Evolutionary conservation across 179 eudicot species (phyloP), one percentile per base, ranked within the genome.

Genomic region (Beta corolliflora): DNA sequence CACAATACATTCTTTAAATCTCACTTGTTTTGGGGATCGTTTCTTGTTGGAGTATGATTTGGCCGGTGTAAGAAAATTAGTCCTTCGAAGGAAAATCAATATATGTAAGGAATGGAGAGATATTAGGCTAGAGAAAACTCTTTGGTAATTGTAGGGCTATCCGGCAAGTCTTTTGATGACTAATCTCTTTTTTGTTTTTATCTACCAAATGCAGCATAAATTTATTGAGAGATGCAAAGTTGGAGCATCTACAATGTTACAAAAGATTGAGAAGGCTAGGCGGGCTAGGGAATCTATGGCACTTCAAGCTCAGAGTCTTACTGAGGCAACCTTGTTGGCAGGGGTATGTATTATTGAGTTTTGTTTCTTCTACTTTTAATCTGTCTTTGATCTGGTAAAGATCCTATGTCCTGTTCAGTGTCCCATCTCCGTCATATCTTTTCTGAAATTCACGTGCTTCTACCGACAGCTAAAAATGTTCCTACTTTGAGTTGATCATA

Each of bases 171-270:
- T 56, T 25, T 56, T 19, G 52, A 11, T 18, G 52, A 41, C 53
- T 53, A 18, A 75, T 75, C 45, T 55, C 21, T 52, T 53, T 71
- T 44, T 77, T 73, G 71, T 66, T n/a, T 84, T 46, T 31, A 16
- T 70, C 70, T 76, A 29, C 2, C 21, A 69, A 63, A 75, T 69
- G 71, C 76, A 95, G 99, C 99, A 95, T 92, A 96, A 96, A 90
- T 94, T 96, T 83, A 93, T 93, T 64, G 99, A 94, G 80, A 94
- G 88, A 86, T 93, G 97, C 92, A 94, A 93, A 89, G 81, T 79
- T 83, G 94, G 90, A 82, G 98, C 99, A 77, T 91, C 91, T n/a
- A 79, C 90, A 61, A 91, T 96, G 97, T 75, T 90, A 69, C 90
- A 93, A 12, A 96, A 92, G 88, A 87, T 93, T 91, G 99, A 93